Evolutionary conservation across 2,329 filamentous ascomycete genomes (phyloP).

Genomic region (Calcarisporium arbuscula): DNA sequence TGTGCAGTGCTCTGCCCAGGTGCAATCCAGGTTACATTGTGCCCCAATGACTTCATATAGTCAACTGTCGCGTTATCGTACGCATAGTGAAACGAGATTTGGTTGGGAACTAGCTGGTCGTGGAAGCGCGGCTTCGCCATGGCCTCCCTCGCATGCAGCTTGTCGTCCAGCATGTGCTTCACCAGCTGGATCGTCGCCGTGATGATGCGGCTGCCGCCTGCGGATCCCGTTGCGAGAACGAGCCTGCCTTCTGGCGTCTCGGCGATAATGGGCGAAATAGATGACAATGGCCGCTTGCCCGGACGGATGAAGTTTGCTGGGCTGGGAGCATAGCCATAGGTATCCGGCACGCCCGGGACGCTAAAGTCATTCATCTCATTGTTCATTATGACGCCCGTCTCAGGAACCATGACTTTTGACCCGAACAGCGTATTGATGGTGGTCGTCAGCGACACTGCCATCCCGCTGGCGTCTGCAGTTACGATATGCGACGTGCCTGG

Average conservation of each 20-base stretch:
- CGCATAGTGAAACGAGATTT: conserved; percentile 61
- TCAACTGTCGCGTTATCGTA: conserved; percentile 66
- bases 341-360: conserved; percentile 63
- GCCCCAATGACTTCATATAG: conserved; percentile 59
- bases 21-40: conserved; percentile 69
- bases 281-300: conserved; percentile 71
- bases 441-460: conserved; percentile 72
- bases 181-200: conserved; percentile 75
- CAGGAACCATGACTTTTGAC: conserved; percentile 67
- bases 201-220: conserved; percentile 80
- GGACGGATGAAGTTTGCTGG: conserved; percentile 70
- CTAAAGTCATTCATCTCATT: conserved; percentile 67
- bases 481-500: conserved; percentile 65
- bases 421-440: conserved; percentile 80
- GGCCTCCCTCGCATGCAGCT: conserved; percentile 54
- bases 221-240: conserved; percentile 68
- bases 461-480: conserved; percentile 59
- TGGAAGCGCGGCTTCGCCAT: conserved; percentile 67
- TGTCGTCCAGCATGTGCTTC: conserved; percentile 65
- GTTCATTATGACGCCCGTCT: conserved; percentile 73
- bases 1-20: conserved; percentile 66
- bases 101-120: conserved; percentile 72
- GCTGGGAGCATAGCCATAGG: conserved; percentile 71
- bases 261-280: conserved; percentile 71
- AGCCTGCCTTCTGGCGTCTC: conserved; percentile 62